Evolutionary conservation across 2,329 filamentous ascomycete species (phyloP).

Genomic region (Blastomyces percursus): DNA sequence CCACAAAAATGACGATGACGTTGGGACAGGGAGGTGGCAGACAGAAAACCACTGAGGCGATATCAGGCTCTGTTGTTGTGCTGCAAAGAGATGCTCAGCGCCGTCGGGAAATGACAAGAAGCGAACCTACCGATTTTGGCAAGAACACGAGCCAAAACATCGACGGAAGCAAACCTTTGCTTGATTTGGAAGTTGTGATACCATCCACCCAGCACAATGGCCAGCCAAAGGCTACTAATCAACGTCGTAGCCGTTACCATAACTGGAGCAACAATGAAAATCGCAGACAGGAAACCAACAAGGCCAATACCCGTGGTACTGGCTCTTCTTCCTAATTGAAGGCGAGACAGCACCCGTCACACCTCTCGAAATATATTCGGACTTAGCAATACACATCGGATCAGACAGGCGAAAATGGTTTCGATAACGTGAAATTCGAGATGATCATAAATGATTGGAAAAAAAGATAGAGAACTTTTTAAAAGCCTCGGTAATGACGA

Average conservation of each 20-base stretch:
- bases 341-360: not conserved
- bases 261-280: conserved; percentile 11
- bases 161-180: not conserved
- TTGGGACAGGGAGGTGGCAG: not conserved
- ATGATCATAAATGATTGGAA: not conserved
- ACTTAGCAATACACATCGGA: not conserved
- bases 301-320: conserved; percentile 2
- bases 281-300: conserved; percentile 4
- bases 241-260: conserved; percentile 11
- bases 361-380: not conserved
- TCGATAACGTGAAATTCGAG: not conserved
- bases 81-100: conserved; percentile 1
- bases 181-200: not conserved
- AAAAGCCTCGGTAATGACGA: not conserved
- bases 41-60: not conserved
- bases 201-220: not conserved
- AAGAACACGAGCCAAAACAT: not conserved
- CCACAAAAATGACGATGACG: not conserved
- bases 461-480: not conserved
- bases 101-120: conserved; percentile 15
- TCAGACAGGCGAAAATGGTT: not conserved
- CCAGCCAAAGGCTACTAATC: conserved; percentile 2
- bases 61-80: not conserved
- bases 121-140: conserved; percentile 12
- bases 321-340: conserved; percentile 4